Evolutionary conservation across 441 rosid species (phyloP).

Genomic region (Biscutella auriculata): DNA sequence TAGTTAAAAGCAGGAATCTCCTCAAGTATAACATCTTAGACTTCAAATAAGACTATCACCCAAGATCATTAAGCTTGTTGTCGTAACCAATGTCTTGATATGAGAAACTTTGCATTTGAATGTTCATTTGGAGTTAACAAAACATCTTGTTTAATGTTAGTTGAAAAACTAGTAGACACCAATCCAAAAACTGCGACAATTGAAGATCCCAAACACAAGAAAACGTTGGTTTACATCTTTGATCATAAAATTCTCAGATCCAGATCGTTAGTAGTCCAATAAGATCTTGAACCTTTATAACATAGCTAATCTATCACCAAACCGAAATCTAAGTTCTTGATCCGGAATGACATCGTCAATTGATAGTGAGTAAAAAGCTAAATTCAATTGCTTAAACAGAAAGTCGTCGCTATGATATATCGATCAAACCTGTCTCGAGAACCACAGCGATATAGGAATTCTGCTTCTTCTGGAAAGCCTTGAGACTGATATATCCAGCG

Average conservation of each 20-base stretch:
- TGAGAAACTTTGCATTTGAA: not conserved
- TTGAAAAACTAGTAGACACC: not conserved
- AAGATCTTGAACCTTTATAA: not conserved
- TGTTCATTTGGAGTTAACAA: not conserved
- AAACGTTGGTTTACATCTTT: not conserved
- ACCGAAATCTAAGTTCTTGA: not conserved
- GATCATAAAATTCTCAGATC: not conserved
- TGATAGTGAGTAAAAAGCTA: not conserved
- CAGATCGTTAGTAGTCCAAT: not conserved
- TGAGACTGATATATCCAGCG: constrained; percentile 77
- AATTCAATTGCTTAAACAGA: not conserved
- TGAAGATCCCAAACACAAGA: not conserved
- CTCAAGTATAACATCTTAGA: constrained; percentile 2
- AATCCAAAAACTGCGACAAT: not conserved
- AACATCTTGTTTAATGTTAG: not conserved
- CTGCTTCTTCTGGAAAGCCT: constrained; percentile 62
- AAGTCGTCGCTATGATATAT: not conserved
- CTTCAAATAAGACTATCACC: not conserved
- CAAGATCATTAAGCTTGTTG: not conserved
- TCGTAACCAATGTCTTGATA: not conserved
- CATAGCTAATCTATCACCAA: not conserved
- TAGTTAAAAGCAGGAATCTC: not conserved
- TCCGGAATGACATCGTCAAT: not conserved
- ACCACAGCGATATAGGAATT: constrained; percentile 48
- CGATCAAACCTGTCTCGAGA: constrained; percentile 55